These are phyloP conservation scores for Globisporangium acanthophoron DNA, from an alignment of 352 stramenopile genomes.

Conservation along the genomic window DNA sequence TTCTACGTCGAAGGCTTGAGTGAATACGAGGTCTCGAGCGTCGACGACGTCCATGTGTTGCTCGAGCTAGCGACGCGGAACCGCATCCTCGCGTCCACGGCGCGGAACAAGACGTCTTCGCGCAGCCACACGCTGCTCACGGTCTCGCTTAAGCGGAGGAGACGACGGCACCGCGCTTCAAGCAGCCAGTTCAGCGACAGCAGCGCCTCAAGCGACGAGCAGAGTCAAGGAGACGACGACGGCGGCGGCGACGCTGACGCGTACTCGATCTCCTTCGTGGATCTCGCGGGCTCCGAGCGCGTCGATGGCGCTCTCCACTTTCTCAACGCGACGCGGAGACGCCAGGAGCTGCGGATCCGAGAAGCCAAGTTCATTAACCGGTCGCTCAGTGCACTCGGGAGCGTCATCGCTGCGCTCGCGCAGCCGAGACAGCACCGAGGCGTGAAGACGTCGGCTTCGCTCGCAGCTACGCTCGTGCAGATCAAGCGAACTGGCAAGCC, in stretches of 20 bases:
- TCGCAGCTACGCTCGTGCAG: not conserved
- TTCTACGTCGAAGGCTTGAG: constrained; percentile 62
- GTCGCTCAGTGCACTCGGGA: constrained; percentile 60
- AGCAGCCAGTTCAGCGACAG: not conserved
- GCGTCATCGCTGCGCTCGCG: constrained; percentile 54
- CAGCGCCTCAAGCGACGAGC: constrained; percentile 7
- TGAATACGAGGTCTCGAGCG: constrained; percentile 38
- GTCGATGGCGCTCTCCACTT: constrained; percentile 51
- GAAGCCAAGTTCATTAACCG: constrained; percentile 81
- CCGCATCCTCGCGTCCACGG: constrained; percentile 47
- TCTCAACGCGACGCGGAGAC: constrained; percentile 36
- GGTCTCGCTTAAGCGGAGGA: constrained; percentile 30
- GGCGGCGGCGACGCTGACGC: constrained; percentile 7
- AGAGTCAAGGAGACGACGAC: constrained; percentile 6
- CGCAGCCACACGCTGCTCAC: constrained; percentile 67
- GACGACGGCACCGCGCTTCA: not conserved
- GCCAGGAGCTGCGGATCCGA: constrained; percentile 56
- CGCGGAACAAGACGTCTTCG: constrained; percentile 64
- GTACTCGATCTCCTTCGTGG: constrained; percentile 61
- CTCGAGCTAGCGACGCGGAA: constrained; percentile 44
- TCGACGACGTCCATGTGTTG: constrained; percentile 42
- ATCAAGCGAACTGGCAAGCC: not conserved
- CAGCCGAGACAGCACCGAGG: constrained; percentile 16
- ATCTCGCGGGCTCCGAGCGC: constrained; percentile 64
- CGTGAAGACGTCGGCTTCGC: not conserved